phyloP scores from a whole-genome alignment of 2,329 filamentous ascomycete genomes.

The Penicillium glabrum region DNA sequence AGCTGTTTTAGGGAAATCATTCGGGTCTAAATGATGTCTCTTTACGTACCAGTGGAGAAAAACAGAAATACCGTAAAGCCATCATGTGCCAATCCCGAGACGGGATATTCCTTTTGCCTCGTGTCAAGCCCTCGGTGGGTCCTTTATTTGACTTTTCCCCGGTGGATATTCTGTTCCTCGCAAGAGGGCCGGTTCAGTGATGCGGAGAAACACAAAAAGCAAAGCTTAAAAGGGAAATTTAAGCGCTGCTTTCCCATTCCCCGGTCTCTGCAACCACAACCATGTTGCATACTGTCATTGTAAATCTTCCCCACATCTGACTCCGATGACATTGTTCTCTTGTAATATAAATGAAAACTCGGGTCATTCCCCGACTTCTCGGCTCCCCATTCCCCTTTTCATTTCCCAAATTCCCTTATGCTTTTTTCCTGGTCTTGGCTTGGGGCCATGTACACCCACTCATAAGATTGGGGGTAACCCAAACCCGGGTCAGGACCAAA shows the following conservation, averaged over 20 bases:
- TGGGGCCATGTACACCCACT: background rate
- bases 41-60: background rate
- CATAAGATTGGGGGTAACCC: background rate
- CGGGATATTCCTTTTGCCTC: slow-evolving; percentile 18
- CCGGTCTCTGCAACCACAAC: background rate
- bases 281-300: background rate
- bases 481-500: background rate
- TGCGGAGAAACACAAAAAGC: slow-evolving; percentile 4
- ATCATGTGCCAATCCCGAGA: background rate
- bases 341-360: background rate
- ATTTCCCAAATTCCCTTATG: background rate
- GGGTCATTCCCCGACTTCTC: background rate
- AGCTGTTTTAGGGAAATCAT: background rate
- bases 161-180: slow-evolving; percentile 9
- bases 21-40: background rate
- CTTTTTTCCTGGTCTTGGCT: background rate
- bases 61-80: background rate
- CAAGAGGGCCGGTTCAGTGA: background rate
- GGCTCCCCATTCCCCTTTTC: background rate
- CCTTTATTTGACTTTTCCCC: slow-evolving; percentile 8
- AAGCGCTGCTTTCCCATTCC: background rate
- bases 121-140: slow-evolving; percentile 7
- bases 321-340: background rate
- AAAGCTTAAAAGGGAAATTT: slow-evolving; percentile 20
- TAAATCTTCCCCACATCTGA: background rate